These are phyloP conservation scores for Anaeramoeba ignava DNA, from an alignment of 78 protist species.

Conservation along the genomic window DNA sequence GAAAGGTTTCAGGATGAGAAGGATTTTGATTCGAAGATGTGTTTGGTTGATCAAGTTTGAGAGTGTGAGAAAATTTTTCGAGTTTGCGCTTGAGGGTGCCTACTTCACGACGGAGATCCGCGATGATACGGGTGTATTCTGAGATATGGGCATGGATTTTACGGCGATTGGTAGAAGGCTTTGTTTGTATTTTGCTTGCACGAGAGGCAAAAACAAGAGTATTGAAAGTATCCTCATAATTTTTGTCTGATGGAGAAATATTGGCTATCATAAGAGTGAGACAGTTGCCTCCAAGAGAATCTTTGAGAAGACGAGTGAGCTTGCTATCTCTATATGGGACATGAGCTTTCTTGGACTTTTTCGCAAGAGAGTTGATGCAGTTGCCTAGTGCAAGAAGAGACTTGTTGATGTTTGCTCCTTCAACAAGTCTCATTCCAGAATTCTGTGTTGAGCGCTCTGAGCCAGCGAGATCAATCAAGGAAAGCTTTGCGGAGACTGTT, in stretches of 20 bases:
- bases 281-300: slow-evolving; percentile 65
- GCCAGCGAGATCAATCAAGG: slow-evolving; percentile 85
- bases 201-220: slow-evolving; percentile 59
- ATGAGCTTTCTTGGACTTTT: slow-evolving; percentile 9
- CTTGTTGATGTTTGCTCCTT: slow-evolving; percentile 87
- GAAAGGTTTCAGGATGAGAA: no score
- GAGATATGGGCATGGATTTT: slow-evolving; percentile 32
- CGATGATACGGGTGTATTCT: slow-evolving; percentile 42
- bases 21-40: no score
- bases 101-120: slow-evolving; percentile 35
- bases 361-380: slow-evolving; percentile 79
- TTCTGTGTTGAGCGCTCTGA: slow-evolving; percentile 76
- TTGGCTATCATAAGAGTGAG: slow-evolving; percentile 65
- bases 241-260: slow-evolving; percentile 33
- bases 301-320: slow-evolving; percentile 88
- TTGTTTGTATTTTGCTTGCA: slow-evolving; percentile 49
- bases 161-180: slow-evolving; percentile 22
- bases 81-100: slow-evolving; percentile 17
- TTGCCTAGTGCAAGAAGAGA: slow-evolving; percentile 82
- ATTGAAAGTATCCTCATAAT: slow-evolving; percentile 57
- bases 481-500: slow-evolving; percentile 22
- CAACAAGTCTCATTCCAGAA: slow-evolving; percentile 49
- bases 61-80: no score
- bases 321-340: slow-evolving; percentile 90
- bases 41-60: no score